Evolutionary conservation across 768 basidiomycete genomes (phyloP).

Genomic region (Tylopilus subfusipes): DNA sequence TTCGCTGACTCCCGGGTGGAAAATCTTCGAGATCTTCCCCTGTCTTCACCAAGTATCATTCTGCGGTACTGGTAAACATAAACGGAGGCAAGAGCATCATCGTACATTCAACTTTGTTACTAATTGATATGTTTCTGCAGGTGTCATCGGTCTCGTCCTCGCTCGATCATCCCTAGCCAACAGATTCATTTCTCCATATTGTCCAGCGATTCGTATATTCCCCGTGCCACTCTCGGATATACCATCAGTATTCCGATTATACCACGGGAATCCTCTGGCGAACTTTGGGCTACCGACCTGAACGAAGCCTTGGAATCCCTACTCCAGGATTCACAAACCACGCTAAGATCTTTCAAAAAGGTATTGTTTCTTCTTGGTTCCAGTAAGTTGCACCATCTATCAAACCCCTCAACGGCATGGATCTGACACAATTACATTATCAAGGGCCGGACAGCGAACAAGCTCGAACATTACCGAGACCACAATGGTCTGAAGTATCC

Average conservation of each 20-base stretch:
- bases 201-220: neutral
- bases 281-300: neutral
- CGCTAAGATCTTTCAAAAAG: neutral
- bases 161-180: constrained; percentile 2
- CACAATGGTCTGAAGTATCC: neutral
- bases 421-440: neutral
- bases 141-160: neutral
- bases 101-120: no score
- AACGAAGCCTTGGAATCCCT: neutral
- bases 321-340: neutral
- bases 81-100: neutral
- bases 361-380: constrained; percentile 2
- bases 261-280: neutral
- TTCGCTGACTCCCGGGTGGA: neutral
- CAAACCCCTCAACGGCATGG: neutral
- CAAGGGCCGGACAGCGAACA: neutral
- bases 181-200: neutral
- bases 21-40: neutral
- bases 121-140: neutral
- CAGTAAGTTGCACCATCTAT: neutral
- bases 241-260: neutral
- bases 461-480: neutral
- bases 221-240: neutral
- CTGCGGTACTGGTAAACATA: constrained; percentile 6
- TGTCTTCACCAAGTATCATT: constrained; percentile 8